Evolutionary conservation across 1,284 basidiomycete species (phyloP), one percentile per base, ranked within the genome.

Genomic region (Caloboletus firmus): DNA sequence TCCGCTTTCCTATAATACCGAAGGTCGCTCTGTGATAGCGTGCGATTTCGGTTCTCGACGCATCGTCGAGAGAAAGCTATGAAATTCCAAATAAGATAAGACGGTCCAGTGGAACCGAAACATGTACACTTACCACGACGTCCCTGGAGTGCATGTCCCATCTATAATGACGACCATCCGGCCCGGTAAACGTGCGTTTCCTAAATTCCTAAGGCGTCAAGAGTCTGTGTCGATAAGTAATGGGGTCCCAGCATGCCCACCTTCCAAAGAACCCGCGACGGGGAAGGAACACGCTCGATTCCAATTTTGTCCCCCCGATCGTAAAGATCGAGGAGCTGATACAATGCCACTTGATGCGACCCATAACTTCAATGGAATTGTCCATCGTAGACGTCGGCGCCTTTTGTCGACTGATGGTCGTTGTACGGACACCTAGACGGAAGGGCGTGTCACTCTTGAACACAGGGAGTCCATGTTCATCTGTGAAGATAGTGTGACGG

Each of bases 141-240:
- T 57, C 36, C 4, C 37, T 28, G 2, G 2, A 2, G 22, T 58
- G 2, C 49, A 64, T 57, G 18, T 70, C 62, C 69, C 68, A 69
- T 51, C 61, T 45, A 41, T 69, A 70, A 17, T 5, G 42, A 34
- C 53, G 55, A 12, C 52, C 59, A 18, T 70, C 68, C 0, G 55
- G 63, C 2, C 64, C 67, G 5, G 42, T 62, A 42, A 72, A 68
- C 2, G 67, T 68, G 12, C 58, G 62, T 18, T 59, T 72, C 26
- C 67, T 70, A 31, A 10, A 39, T 1, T 0, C 26, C 9, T 10
- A 24, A 5, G 17, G 7, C 5, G 18, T 24, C 5, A 17, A 42
- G 9, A 11, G 30, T 5, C 32, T 52, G 26, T 15, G 18, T 32
- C 9, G 24, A 36, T 13, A 13, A 18, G 22, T 7, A 9, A 22